Conservation (phyloP, 1,284 basidiomycete species). For the Microbotryum silenes-acaulis region DNA sequence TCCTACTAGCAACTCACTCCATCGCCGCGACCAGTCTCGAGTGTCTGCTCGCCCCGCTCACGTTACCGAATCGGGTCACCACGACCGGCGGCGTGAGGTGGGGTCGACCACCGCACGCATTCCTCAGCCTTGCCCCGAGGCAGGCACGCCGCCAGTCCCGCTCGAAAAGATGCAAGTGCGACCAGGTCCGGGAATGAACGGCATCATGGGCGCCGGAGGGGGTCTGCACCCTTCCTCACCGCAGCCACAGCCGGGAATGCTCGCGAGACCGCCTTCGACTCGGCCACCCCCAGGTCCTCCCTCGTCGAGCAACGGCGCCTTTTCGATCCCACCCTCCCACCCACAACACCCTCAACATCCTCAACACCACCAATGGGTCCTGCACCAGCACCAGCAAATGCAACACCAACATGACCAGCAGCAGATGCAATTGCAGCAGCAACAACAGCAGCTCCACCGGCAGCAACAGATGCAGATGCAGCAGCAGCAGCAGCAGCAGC, state of each 20-base stretch:
- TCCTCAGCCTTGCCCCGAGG: no score
- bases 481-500: neutral
- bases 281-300: neutral
- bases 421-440: neutral
- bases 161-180: neutral
- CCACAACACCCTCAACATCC: constrained; percentile 19
- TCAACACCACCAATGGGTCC: constrained; percentile 3
- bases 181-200: neutral
- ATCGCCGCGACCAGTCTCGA: no score
- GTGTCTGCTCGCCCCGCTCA: no score
- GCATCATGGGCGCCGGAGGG: no score
- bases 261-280: neutral
- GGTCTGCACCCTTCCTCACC: no score
- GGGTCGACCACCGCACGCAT: no score
- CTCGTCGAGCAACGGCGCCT: neutral
- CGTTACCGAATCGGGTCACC: no score
- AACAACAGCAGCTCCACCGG: neutral
- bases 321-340: constrained; percentile 15
- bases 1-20: no score
- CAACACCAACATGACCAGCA: neutral
- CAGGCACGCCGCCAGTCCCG: no score
- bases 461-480: neutral
- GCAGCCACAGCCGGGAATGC: constrained; percentile 1
- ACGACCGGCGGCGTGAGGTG: no score
- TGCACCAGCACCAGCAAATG: constrained; percentile 17